Evolutionary conservation across 2,329 filamentous ascomycete genomes (phyloP).

Genomic region (Aspergillus chevalieri): DNA sequence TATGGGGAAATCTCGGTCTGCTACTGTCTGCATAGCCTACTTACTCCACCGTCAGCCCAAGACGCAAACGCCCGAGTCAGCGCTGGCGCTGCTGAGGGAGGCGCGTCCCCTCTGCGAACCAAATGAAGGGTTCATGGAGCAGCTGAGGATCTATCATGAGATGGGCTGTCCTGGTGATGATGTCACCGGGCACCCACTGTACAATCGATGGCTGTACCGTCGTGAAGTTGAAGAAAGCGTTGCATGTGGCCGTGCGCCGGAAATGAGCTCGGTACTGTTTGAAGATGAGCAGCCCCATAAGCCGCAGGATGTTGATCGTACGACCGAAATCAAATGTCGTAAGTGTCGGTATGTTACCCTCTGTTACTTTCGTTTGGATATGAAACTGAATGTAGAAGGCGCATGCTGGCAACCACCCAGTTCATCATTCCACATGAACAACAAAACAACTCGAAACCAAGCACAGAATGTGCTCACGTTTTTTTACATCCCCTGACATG

Average conservation of each 20-base stretch:
- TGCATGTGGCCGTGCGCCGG: constrained; percentile 71
- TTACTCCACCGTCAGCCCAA: constrained; percentile 60
- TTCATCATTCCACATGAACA: constrained; percentile 63
- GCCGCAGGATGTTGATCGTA: constrained; percentile 16
- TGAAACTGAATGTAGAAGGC: constrained; percentile 32
- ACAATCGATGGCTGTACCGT: constrained; percentile 71
- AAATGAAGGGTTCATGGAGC: constrained; percentile 84
- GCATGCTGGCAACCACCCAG: constrained; percentile 55
- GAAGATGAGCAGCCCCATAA: constrained; percentile 44
- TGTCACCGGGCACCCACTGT: constrained; percentile 63
- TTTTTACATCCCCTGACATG: constrained; percentile 90
- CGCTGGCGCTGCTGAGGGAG: constrained; percentile 63
- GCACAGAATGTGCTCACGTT: constrained; percentile 65
- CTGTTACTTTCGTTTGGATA: background rate
- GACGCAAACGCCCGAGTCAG: constrained; percentile 54
- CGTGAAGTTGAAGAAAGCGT: constrained; percentile 61
- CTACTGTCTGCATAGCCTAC: constrained; percentile 77
- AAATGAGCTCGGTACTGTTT: constrained; percentile 69
- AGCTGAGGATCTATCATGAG: constrained; percentile 77
- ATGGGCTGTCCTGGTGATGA: constrained; percentile 72
- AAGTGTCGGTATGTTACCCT: constrained; percentile 65
- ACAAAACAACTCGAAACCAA: constrained; percentile 8
- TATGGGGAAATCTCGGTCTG: constrained; percentile 92
- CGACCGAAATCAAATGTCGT: constrained; percentile 71
- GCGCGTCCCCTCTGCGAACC: constrained; percentile 75